phyloP scores from a whole-genome alignment of 257 asterid species.

The Anisodus tanguticus region DNA sequence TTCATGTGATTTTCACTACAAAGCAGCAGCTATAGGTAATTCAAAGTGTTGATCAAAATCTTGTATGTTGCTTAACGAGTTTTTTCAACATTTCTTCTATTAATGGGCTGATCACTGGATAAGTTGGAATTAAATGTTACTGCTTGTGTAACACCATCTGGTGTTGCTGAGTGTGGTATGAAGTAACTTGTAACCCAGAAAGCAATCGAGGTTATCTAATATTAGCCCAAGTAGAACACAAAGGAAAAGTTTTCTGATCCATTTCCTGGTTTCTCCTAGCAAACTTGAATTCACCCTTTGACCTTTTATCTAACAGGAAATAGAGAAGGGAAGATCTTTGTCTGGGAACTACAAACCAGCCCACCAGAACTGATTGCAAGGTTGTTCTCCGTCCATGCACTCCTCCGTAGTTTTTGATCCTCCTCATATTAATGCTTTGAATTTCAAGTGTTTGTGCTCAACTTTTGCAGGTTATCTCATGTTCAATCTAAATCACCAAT shows the following conservation, averaged over 20 bases:
- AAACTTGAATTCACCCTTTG: background rate
- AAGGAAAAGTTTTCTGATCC: background rate
- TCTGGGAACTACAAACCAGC: conserved; percentile 91
- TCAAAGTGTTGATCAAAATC: conserved; percentile 13
- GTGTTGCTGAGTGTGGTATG: background rate
- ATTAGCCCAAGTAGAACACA: background rate
- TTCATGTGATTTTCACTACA: conserved; percentile 87
- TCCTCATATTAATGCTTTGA: background rate
- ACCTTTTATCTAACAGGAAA: conserved; percentile 57
- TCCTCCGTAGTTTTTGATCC: background rate
- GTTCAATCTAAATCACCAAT: conserved; percentile 85
- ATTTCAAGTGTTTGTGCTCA: background rate
- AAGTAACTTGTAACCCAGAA: background rate
- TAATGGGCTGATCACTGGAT: background rate
- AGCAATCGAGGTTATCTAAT: background rate
- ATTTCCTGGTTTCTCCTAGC: background rate
- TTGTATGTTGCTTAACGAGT: background rate
- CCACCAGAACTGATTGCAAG: conserved; percentile 88
- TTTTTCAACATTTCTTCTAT: background rate
- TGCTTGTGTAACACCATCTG: background rate
- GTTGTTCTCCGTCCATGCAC: conserved; percentile 46
- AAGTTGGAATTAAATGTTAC: background rate
- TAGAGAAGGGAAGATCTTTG: conserved; percentile 90
- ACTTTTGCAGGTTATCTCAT: conserved; percentile 69
- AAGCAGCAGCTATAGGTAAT: conserved; percentile 83